Evolutionary conservation across 345 rosid species (phyloP).

Genomic region (Aquilaria sinensis): DNA sequence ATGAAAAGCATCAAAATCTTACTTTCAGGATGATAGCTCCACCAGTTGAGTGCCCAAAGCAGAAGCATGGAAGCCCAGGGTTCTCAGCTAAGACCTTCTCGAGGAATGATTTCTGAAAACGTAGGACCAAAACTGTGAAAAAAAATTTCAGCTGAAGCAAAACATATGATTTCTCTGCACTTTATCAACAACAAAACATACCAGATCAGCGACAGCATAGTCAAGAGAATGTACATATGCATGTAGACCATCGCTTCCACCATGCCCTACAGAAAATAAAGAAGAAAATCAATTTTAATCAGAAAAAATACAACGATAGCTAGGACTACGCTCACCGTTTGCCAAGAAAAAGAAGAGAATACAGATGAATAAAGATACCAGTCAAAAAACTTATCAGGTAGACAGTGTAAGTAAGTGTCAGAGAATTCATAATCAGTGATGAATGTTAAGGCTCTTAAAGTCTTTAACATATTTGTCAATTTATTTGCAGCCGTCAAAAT

Average conservation of each 20-base stretch:
- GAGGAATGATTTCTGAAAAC: constrained; percentile 58
- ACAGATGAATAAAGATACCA: neutral
- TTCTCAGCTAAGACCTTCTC: constrained; percentile 60
- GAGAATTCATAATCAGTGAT: no score
- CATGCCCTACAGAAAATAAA: constrained; percentile 56
- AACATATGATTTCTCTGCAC: no score
- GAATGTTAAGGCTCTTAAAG: no score
- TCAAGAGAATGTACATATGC: constrained; percentile 79
- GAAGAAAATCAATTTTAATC: constrained; percentile 6
- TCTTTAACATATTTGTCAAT: no score
- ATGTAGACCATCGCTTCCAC: constrained; percentile 19
- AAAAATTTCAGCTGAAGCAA: neutral
- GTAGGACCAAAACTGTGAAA: neutral
- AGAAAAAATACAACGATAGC: neutral
- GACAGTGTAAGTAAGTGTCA: no score
- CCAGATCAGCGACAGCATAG: constrained; percentile 66
- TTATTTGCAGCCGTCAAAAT: no score
- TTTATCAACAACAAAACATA: constrained; percentile 15
- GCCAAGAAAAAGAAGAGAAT: neutral
- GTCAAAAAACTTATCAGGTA: neutral
- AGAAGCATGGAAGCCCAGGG: constrained; percentile 77
- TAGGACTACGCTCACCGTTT: neutral
- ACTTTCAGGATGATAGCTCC: constrained; percentile 88
- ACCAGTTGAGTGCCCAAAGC: constrained; percentile 93
- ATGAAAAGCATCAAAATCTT: constrained; percentile 3